Percentiles rank a stretch among this genome's conserved stretches.
phyloP scores from a whole-genome alignment of 441 rosid species.

The Populus hybrid region DNA sequence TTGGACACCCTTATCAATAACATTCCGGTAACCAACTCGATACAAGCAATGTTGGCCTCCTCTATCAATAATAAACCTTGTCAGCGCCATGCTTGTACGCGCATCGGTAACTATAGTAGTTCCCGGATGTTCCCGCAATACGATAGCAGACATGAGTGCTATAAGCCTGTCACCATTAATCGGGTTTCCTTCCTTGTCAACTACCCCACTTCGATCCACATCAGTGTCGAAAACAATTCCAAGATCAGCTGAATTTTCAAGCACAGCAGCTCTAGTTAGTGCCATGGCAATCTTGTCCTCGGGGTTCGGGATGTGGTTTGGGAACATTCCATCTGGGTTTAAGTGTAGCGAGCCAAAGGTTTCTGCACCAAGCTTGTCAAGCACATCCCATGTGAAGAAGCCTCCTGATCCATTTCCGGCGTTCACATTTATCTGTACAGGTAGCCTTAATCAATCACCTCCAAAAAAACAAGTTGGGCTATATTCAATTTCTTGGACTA shows the following conservation, averaged over 20 bases:
- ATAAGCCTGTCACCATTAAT: slow-evolving; percentile 89
- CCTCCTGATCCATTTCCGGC: slow-evolving; percentile 97
- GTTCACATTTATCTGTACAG: slow-evolving; percentile 77
- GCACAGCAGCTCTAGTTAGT: slow-evolving; percentile 72
- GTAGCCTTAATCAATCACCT: background rate
- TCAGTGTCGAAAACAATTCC: slow-evolving; percentile 96
- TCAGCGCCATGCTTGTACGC: slow-evolving; percentile 75
- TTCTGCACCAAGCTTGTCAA: slow-evolving; percentile 90
- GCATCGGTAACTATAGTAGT: slow-evolving; percentile 89
- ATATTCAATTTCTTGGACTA: background rate
- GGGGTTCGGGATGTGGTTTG: slow-evolving; percentile 33
- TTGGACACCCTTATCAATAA: slow-evolving; percentile 79
- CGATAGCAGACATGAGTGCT: slow-evolving; percentile 80
- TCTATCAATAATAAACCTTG: slow-evolving; percentile 59
- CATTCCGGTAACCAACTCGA: slow-evolving; percentile 90
- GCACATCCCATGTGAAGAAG: slow-evolving; percentile 81
- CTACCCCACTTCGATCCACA: slow-evolving; percentile 91
- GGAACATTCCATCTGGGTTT: slow-evolving; percentile 90
- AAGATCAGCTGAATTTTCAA: slow-evolving; percentile 67
- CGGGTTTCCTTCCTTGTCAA: slow-evolving; percentile 71
- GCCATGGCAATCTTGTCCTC: slow-evolving; percentile 86
- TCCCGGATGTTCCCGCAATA: slow-evolving; percentile 74
- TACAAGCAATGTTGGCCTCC: slow-evolving; percentile 88
- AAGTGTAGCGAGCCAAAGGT: slow-evolving; percentile 82
- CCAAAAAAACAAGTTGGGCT: background rate